Evolutionary conservation across 441 rosid genomes (phyloP).

Genomic region (Adansonia gregorii): DNA sequence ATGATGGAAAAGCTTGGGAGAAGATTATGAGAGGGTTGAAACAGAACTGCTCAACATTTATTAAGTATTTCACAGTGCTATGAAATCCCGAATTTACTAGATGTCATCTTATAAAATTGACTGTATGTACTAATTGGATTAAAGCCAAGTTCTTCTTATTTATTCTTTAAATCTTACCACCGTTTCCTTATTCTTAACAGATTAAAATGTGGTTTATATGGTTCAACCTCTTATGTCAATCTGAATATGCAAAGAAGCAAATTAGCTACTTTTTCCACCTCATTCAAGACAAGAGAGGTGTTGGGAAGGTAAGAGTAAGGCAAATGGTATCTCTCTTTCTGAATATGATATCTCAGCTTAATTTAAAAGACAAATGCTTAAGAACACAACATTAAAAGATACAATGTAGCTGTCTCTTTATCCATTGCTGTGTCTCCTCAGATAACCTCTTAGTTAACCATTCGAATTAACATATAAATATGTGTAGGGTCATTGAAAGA

Average conservation of each 20-base stretch:
- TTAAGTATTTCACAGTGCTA: no score
- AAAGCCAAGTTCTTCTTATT: not conserved
- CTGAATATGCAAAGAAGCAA: not conserved
- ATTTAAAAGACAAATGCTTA: constrained; percentile 15
- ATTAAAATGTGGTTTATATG: not conserved
- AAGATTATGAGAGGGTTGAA: not conserved
- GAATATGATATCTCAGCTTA: constrained; percentile 29
- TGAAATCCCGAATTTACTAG: no score
- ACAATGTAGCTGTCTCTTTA: constrained; percentile 1
- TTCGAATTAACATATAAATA: not conserved
- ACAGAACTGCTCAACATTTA: no score
- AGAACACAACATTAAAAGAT: not conserved
- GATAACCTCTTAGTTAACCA: constrained; percentile 8
- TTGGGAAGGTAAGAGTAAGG: not conserved
- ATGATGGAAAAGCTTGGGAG: constrained; percentile 35
- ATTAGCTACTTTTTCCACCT: not conserved
- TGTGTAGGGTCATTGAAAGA: not conserved
- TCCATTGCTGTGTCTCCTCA: not conserved
- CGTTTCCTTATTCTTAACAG: not conserved
- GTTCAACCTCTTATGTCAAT: not conserved
- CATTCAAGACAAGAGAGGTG: not conserved
- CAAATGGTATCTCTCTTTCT: constrained; percentile 24
- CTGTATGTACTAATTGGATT: no score
- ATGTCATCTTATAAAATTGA: no score
- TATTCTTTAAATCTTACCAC: not conserved